Base-by-base conservation (phyloP, 768 basidiomycete species). In the Collybiopsis luxurians region DNA sequence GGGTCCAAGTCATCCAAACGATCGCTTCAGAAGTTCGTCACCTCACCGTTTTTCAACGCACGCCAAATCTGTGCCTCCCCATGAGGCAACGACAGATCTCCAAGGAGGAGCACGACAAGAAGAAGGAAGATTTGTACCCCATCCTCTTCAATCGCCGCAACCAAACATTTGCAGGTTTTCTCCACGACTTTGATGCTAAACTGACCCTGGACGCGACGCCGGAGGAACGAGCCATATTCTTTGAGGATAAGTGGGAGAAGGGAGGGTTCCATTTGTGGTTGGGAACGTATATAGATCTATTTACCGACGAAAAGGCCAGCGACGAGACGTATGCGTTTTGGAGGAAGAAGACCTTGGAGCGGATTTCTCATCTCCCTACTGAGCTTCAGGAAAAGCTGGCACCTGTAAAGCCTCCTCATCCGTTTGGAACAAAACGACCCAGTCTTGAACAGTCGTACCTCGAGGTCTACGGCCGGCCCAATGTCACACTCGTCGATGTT, bases 1-100 rank as follows among this genome's bases (percentile, higher is more conserved):
- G 31, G 6, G 31, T 63, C 3, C 60, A 61, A 44, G 21, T 63
- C 15, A 60, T 60, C 24, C 61, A 63, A 42, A 56, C 48, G 30
- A 49, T 51, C 10, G 53, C 56, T 13, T 13, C 46, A 5, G 34
- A 36, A 13, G 56, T 45, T 1, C 26, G 3, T 5, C 59, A 60
- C 24, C 59, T 62, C 42, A 60, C 61, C 7, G 53, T 62, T 1
- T 62, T 62, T 55, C 59, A 62, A 28, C 56, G 59, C 38, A 55
- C 36, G 3, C 59, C 56, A 31, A 57, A 57, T 51, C 17, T 50
- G 9, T 30, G 46, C 4, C 46, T 57, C 12, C 47, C 56, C 9
- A 57, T 57, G 56, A 43, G 21, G 21, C 43, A 58, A 38, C 27
- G 30, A 6, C 49, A 39, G 36, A 42, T 46, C 19, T 27, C 23